A percentile compares a stretch with the other conserved stretches of the same genome.
phyloP scores from a whole-genome alignment of 306 rosid species.

The Citrullus mucosospermus region DNA sequence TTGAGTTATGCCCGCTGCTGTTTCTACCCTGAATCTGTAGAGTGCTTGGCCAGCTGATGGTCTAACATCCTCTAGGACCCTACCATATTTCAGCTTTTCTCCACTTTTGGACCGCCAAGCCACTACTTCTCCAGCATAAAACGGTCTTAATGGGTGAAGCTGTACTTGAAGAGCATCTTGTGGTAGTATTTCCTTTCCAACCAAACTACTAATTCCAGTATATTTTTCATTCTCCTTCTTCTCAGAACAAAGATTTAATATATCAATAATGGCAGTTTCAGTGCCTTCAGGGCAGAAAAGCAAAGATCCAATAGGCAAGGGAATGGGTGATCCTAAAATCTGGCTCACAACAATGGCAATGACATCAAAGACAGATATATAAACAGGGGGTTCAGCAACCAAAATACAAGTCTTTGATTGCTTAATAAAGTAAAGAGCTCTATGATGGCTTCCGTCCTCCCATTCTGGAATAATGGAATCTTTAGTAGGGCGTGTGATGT shows the following conservation, averaged over 20 bases:
- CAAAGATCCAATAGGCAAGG: slow-evolving; percentile 74
- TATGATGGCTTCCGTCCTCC: slow-evolving; percentile 43
- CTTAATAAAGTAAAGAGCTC: slow-evolving; percentile 60
- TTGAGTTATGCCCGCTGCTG: slow-evolving; percentile 38
- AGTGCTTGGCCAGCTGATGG: slow-evolving; percentile 90
- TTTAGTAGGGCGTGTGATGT: slow-evolving; percentile 49
- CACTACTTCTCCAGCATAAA: slow-evolving; percentile 87
- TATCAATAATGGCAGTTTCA: slow-evolving; percentile 61
- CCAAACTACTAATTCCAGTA: slow-evolving; percentile 40
- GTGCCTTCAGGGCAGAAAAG: slow-evolving; percentile 76
- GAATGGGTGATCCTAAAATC: slow-evolving; percentile 73
- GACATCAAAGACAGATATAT: slow-evolving; percentile 62
- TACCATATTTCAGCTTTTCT: slow-evolving; percentile 84
- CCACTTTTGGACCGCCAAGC: slow-evolving; percentile 95
- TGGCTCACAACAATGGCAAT: slow-evolving; percentile 76
- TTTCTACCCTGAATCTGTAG: slow-evolving; percentile 78
- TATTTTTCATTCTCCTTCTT: slow-evolving; percentile 58
- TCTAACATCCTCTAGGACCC: slow-evolving; percentile 70
- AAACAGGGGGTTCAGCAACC: slow-evolving; percentile 80
- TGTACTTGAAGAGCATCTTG: slow-evolving; percentile 92
- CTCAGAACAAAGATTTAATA: slow-evolving; percentile 67
- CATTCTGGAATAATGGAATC: slow-evolving; percentile 65
- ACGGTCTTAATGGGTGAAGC: slow-evolving; percentile 91
- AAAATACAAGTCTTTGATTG: slow-evolving; percentile 49
- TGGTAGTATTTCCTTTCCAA: slow-evolving; percentile 69